Evolutionary conservation across 306 rosid species (phyloP).

Genomic region (Casuarina cunninghamiana): DNA sequence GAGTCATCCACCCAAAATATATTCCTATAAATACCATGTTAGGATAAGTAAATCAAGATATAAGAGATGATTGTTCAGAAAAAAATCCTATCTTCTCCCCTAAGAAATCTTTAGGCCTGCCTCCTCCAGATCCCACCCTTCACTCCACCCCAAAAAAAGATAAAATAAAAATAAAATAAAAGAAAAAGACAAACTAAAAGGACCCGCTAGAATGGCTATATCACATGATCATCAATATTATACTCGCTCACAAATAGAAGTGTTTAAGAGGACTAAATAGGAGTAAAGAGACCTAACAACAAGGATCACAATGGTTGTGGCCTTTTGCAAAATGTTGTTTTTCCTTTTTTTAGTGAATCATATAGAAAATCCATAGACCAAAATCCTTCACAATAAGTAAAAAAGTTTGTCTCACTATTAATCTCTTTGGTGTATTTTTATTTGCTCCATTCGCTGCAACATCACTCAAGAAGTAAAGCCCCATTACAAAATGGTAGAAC

Average conservation of each 20-base stretch:
- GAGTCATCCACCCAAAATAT: conserved; percentile 82
- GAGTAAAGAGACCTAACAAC: background rate
- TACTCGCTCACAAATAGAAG: too few relatives aligned
- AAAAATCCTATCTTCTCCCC: background rate
- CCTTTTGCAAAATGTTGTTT: background rate
- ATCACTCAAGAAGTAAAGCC: background rate
- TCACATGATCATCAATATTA: too few relatives aligned
- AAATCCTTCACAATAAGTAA: background rate
- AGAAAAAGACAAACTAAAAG: too few relatives aligned
- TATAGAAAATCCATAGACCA: background rate
- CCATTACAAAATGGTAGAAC: background rate
- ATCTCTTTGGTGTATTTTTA: background rate
- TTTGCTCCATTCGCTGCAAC: background rate
- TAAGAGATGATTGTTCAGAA: background rate
- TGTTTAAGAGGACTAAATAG: too few relatives aligned
- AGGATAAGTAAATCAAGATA: background rate
- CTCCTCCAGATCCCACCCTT: too few relatives aligned
- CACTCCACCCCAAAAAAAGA: too few relatives aligned
- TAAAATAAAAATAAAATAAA: too few relatives aligned
- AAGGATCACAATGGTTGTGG: background rate
- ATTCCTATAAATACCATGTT: conserved; percentile 2
- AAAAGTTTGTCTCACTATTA: background rate
- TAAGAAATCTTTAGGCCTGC: background rate
- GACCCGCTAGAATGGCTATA: too few relatives aligned
- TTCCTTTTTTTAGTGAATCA: background rate